Conservation (phyloP, 108 stramenopile genomes). For the Pseudonitzschia delicatissima region DNA sequence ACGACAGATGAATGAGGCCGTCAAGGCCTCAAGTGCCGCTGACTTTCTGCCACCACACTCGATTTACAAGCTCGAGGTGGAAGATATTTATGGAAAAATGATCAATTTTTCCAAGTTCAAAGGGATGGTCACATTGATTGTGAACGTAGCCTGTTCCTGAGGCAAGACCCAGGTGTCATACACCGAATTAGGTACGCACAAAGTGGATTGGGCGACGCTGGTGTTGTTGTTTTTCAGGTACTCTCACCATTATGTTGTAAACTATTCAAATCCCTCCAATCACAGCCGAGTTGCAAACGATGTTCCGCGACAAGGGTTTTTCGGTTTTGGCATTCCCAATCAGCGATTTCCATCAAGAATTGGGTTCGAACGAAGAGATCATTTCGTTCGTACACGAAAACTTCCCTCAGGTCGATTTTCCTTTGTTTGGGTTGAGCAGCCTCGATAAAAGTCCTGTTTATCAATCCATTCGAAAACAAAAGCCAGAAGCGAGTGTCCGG, state of each 20-base stretch:
- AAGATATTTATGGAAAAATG: conserved; percentile 45
- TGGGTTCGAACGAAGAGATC: conserved; percentile 63
- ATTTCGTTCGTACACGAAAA: conserved; percentile 46
- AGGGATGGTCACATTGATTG: conserved; percentile 63
- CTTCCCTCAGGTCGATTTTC: conserved; percentile 59
- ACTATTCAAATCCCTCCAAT: neutral
- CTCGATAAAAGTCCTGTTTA: conserved; percentile 61
- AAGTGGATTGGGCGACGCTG: no score
- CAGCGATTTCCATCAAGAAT: conserved; percentile 79
- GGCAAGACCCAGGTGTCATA: conserved; percentile 72
- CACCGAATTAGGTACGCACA: conserved; percentile 49
- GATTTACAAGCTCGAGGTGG: conserved; percentile 52
- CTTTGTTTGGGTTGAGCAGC: conserved; percentile 50
- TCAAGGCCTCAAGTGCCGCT: neutral
- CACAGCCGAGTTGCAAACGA: conserved; percentile 41
- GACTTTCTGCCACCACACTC: conserved; percentile 57
- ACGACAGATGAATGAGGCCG: neutral
- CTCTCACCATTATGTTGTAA: no score
- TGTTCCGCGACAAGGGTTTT: conserved; percentile 47
- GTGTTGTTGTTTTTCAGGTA: neutral
- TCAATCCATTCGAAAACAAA: conserved; percentile 45
- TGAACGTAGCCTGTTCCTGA: conserved; percentile 82
- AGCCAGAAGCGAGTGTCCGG: conserved; percentile 36
- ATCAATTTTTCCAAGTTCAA: conserved; percentile 49
- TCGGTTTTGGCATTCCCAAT: conserved; percentile 74